These are phyloP conservation scores for Magnolia sinica DNA, from an alignment of 164 flowering plant genomes.

Conservation along the genomic window DNA sequence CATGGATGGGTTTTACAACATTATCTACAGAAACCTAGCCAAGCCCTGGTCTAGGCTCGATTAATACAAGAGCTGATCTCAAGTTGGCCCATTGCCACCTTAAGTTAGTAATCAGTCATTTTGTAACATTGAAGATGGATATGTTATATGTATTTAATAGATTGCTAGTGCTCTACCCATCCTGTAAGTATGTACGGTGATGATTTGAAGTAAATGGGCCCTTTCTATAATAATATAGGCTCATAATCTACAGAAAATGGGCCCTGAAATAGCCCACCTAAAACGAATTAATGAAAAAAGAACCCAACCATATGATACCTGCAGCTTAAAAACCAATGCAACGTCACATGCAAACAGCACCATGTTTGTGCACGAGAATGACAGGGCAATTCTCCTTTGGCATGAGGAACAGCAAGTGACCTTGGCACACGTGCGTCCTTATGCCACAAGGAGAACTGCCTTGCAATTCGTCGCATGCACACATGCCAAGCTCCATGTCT, in stretches of 20 bases:
- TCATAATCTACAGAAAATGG: not conserved
- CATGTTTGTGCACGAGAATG: constrained; percentile 7
- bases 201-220: not conserved
- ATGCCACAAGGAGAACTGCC: constrained; percentile 1
- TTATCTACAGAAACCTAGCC: too few relatives aligned
- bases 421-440: not conserved
- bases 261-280: not conserved
- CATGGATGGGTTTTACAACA: too few relatives aligned
- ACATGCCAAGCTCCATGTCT: not conserved
- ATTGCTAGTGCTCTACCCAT: too few relatives aligned
- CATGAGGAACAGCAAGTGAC: not conserved
- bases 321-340: too few relatives aligned
- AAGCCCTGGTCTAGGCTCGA: too few relatives aligned
- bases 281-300: not conserved
- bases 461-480: constrained; percentile 7
- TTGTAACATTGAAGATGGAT: too few relatives aligned
- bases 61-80: too few relatives aligned
- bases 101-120: too few relatives aligned
- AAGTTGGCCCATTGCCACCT: too few relatives aligned
- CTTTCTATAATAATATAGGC: not conserved
- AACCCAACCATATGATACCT: too few relatives aligned
- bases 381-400: constrained; percentile 13
- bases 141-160: too few relatives aligned
- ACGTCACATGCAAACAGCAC: not conserved
- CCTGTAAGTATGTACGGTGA: not conserved